These are phyloP conservation scores for Heterobasidion irregulare DNA, from an alignment of 1,284 basidiomycete genomes.

Conservation along the genomic window DNA sequence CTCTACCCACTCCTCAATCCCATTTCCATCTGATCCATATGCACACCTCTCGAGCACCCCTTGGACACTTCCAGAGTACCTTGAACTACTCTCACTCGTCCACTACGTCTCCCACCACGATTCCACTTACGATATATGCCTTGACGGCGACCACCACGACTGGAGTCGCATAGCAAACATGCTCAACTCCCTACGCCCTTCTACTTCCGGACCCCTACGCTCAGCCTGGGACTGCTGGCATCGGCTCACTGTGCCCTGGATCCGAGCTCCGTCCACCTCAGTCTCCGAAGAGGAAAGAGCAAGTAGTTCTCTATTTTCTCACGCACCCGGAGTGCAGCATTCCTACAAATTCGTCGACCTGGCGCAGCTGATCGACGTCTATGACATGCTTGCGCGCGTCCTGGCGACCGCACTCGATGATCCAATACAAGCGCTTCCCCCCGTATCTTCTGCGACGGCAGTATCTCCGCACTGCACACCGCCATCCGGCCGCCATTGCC, in stretches of 20 bases:
- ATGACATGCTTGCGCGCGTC: not conserved
- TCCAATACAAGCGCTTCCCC: not conserved
- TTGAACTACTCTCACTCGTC: slow-evolving; percentile 7
- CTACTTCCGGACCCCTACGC: not conserved
- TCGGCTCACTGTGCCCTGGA: slow-evolving; percentile 10
- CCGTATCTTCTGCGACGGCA: not conserved
- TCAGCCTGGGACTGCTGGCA: slow-evolving; percentile 14
- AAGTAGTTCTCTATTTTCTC: not conserved
- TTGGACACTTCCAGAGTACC: slow-evolving; percentile 11
- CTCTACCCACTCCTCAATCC: slow-evolving; percentile 1
- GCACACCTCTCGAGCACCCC: slow-evolving; percentile 8
- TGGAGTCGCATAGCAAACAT: slow-evolving; percentile 8
- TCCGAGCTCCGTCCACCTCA: not conserved
- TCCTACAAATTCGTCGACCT: slow-evolving; percentile 7
- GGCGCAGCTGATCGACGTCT: slow-evolving; percentile 7
- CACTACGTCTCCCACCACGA: not conserved
- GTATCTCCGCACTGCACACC: not conserved
- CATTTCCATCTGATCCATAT: slow-evolving; percentile 5
- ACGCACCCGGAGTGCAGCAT: slow-evolving; percentile 12
- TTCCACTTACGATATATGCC: not conserved
- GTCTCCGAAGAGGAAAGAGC: too few relatives aligned
- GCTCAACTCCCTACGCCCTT: slow-evolving; percentile 2
- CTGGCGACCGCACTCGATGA: not conserved
- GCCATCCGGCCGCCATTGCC: not conserved
- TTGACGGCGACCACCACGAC: not conserved